Evolutionary conservation across 2,329 filamentous ascomycete genomes (phyloP), one percentile per base, ranked within the genome.

Genomic region (Talaromyces marneffei): DNA sequence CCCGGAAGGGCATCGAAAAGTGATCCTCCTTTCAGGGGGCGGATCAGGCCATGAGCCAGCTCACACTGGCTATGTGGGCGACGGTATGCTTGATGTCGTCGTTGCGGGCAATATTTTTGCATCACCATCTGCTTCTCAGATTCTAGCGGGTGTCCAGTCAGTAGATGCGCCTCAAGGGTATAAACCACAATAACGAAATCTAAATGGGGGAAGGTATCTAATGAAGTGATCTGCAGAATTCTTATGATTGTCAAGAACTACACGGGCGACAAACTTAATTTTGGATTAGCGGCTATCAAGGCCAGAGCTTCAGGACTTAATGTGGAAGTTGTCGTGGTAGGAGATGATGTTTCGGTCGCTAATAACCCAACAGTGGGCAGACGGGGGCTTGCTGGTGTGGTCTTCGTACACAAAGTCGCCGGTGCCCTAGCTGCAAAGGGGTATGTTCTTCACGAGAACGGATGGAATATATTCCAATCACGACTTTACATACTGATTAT

Each of bases 41-140:
- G 53, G 59, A 7, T 48, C 53, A 27, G 59, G 59, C 14, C 59
- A 52, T 57, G 59, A 61, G 37, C 53, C 59, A n/a, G 53, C 53
- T 33, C 52, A 57, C 25, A 48, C 29, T 6, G 59, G 59, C 35
- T 50, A 46, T 16, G 27, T 61, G 14, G 59, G 59, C 7, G 53
- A 61, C 2, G 61, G 57, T 5, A 60, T 59, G 46, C 27, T 62
- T 8, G 56, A 53, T 60, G 31, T 44, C 12, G 57, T 44, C 6
- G 42, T 58, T 12, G 35, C 29, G 2, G 53, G 59, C 16, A 29
- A 44, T 14, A 48, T 61, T 27, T 61, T 61, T 18, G 40, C 59
- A 18, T 61, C 53, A 0, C 59, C 53, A 44, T 44, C 29, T n/a
- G 20, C 42, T 2, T 27, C 40, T n/a, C 57, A 52, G 29, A 40